Evolutionary conservation across 148 eudicot genomes (phyloP), one percentile per base, ranked within the genome.

Genomic region (Rhododendron mucronatum): DNA sequence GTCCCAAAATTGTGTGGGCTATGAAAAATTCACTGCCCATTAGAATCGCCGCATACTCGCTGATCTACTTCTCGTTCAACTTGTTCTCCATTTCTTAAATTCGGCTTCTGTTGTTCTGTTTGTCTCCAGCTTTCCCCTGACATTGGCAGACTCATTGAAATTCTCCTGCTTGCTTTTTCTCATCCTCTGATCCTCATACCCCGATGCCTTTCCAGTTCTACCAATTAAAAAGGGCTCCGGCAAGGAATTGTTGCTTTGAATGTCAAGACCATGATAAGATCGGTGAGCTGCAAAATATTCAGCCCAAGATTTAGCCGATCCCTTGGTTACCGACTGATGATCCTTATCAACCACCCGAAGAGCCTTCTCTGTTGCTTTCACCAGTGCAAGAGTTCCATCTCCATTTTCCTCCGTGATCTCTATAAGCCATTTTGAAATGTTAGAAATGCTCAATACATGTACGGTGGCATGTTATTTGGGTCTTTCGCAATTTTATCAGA

Each of bases 131-230:
- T 78, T n/a, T 37, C 28, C 5, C 11, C 26, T 45, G 15, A 15
- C 11, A 20, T 10, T 26, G n/a, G n/a, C 79, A 23, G 47, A 39
- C 28, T 88, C 50, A 84, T 47, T 10, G 18, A 26, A 61, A 82
- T 6, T 67, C 48, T 77, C 59, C 81, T 83, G 16, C 37, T 82
- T 59, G 48, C 26, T 82, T 84, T 61, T 87, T 91, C 89, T 96
- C 99, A 78, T 92, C 89, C 74, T 85, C 89, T n/a, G n/a, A n/a
- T n/a, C n/a, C n/a, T n/a, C n/a, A 84, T 96, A 96, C 7, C 99
- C 98, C 1, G 99, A 88, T 37, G 99, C 98, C 89, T 91, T 94
- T 44, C 99, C 99, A 69, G 93, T 89, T 92, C 92, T 93, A 75
- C 98, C 99, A 10, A 92, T 78, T n/a, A 94, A 86, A 82, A 94